Percentiles rank a stretch among this genome's conserved stretches.
phyloP scores from a whole-genome alignment of 805 yeast genomes.

The Candida ficus region DNA sequence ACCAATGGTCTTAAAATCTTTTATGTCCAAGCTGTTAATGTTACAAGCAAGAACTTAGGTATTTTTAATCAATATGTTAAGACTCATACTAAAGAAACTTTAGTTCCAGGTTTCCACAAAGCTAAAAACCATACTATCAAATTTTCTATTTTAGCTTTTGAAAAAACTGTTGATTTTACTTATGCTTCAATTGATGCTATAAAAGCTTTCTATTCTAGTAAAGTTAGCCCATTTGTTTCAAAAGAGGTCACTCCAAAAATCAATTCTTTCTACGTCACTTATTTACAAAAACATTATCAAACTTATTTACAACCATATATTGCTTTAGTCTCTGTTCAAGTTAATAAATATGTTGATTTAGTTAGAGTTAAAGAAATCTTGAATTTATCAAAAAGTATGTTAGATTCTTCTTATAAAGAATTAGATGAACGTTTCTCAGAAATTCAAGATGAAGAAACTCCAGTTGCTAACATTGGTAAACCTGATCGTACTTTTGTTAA shows the following conservation, averaged over 20 bases:
- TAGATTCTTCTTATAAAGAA: constrained; percentile 16
- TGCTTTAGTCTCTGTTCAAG: neutral
- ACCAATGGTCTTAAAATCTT: neutral
- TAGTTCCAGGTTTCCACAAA: neutral
- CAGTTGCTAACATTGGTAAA: neutral
- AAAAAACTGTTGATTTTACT: neutral
- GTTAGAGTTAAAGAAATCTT: constrained; percentile 18
- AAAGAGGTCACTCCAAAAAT: constrained; percentile 2
- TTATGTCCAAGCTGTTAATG: neutral
- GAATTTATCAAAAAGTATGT: constrained; percentile 12
- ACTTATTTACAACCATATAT: constrained; percentile 2
- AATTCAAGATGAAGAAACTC: constrained; percentile 5
- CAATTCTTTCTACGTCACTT: constrained; percentile 5
- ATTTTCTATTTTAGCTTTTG: neutral
- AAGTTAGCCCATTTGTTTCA: constrained; percentile 1
- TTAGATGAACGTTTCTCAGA: constrained; percentile 10
- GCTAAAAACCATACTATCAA: neutral
- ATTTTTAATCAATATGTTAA: neutral
- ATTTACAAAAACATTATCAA: constrained; percentile 2
- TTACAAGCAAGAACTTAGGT: neutral
- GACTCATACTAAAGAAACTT: neutral
- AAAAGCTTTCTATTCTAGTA: neutral
- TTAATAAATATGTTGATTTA: constrained; percentile 12
- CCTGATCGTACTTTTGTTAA: neutral
- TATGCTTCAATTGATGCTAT: neutral